Conservation (phyloP, 2,329 filamentous ascomycete genomes). For the Colletotrichum musae region DNA sequence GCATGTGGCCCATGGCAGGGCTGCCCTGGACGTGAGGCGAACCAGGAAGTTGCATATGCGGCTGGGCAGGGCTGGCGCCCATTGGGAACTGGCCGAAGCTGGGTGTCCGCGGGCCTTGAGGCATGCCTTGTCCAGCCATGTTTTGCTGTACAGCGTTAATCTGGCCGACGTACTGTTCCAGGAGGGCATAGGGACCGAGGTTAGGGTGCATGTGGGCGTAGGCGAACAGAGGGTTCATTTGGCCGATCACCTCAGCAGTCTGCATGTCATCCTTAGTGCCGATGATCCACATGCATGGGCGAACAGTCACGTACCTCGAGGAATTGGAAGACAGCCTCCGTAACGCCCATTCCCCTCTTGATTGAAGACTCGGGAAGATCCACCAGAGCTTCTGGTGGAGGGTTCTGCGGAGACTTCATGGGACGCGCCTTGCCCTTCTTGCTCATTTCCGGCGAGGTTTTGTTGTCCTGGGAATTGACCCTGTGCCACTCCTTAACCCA, state of each 20-base stretch:
- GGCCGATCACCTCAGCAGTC: slow-evolving; percentile 77
- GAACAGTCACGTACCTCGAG: slow-evolving; percentile 66
- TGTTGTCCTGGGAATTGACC: slow-evolving; percentile 70
- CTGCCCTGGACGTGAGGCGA: slow-evolving; percentile 73
- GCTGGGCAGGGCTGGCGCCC: slow-evolving; percentile 71
- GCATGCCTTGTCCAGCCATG: slow-evolving; percentile 66
- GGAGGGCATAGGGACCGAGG: slow-evolving; percentile 69
- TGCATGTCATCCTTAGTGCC: slow-evolving; percentile 52
- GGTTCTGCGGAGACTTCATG: slow-evolving; percentile 71
- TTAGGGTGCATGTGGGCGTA: slow-evolving; percentile 70
- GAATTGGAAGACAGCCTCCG: slow-evolving; percentile 73
- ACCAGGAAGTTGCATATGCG: slow-evolving; percentile 73
- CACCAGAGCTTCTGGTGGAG: slow-evolving; percentile 70
- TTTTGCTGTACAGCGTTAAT: slow-evolving; percentile 57
- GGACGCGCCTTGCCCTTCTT: slow-evolving; percentile 74
- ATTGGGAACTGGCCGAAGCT: slow-evolving; percentile 71
- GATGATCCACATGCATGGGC: slow-evolving; percentile 7
- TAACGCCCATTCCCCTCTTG: slow-evolving; percentile 71
- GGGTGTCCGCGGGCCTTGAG: slow-evolving; percentile 66
- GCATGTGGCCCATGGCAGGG: slow-evolving; percentile 74
- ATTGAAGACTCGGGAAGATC: slow-evolving; percentile 72
- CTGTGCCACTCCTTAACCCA: slow-evolving; percentile 78
- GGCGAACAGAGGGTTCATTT: slow-evolving; percentile 75
- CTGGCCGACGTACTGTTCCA: slow-evolving; percentile 72
- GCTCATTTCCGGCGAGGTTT: slow-evolving; percentile 76